Evolutionary conservation across 2,329 filamentous ascomycete genomes (phyloP), one percentile per base, ranked within the genome.

Genomic region (Venturiaceae sp.): DNA sequence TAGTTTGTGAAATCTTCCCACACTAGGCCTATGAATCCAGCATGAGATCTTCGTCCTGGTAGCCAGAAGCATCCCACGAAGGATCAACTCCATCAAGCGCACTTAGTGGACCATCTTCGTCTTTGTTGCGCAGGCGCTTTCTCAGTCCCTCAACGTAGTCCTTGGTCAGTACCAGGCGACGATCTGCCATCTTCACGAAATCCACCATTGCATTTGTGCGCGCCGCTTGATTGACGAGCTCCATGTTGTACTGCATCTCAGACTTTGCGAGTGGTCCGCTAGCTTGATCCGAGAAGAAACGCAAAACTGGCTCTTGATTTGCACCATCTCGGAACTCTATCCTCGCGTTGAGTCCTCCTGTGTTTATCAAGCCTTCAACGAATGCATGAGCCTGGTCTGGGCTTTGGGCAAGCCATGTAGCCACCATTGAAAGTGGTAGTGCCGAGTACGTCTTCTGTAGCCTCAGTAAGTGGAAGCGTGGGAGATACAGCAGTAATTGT

Each of bases 381-480:
- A 84, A 78, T n/a, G 74, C 71, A 34, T 78, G 71, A 61, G 82
- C 78, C 36, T 77, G 76, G 4, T 80, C 75, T 0, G 76, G 66
- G n/a, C 76, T 71, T 16, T 76, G 71, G 8, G 77, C 75, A 26
- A 85, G 69, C 19, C 78, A 75, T 30, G 71, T 71, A 0, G 80
- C 74, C 30, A 84, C 78, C 53, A 79, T 78, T 5, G 75, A 70
- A 9, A 86, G 72, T 3, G 81, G 79, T 34, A 86, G 74, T 5
- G 83, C 82, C 33, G 80, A 79, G 67, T 92, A 96, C 3, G 89
- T 84, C 56, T 82, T 80, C 47, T 85, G 84, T 28, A 97, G 77
- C 60, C 84, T 84, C 34, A 86, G 77, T 59, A 97, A 83, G 60
- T 88, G 85, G 75, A 87, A 90, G 65, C 85, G 84, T 64, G 88